A percentile compares a stretch with the other conserved stretches of the same genome.
Conservation (phyloP, 208 protist species). For the Leishmania martiniquensis region DNA sequence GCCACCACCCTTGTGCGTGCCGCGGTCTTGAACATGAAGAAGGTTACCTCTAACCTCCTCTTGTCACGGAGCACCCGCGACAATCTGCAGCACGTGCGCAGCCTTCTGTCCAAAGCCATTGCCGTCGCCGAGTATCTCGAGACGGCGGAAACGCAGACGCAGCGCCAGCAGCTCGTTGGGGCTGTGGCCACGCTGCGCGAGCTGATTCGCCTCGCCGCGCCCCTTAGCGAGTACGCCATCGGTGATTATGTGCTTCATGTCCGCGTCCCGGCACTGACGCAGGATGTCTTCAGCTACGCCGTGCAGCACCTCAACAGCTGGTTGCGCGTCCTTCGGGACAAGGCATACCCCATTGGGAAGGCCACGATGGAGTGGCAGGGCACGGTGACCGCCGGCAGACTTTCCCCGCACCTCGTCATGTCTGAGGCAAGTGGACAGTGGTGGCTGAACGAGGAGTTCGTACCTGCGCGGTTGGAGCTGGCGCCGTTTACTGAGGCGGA, state of each 20-base stretch:
- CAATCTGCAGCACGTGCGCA: conserved; percentile 62
- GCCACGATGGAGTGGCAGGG: conserved; percentile 74
- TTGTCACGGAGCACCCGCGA: conserved; percentile 62
- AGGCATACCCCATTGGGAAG: conserved; percentile 63
- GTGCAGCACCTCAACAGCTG: conserved; percentile 84
- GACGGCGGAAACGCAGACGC: conserved; percentile 74
- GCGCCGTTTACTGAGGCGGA: conserved; percentile 60
- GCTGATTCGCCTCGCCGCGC: conserved; percentile 65
- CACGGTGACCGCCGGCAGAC: conserved; percentile 42
- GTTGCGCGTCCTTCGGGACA: conserved; percentile 75
- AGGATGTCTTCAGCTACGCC: conserved; percentile 68
- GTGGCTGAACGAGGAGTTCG: conserved; percentile 67
- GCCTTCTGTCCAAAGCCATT: conserved; percentile 52
- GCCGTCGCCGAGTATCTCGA: conserved; percentile 84
- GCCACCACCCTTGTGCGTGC: conserved; percentile 68
- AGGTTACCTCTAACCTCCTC: conserved; percentile 64
- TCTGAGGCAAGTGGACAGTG: conserved; percentile 58
- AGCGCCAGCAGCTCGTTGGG: conserved; percentile 74
- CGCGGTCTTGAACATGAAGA: conserved; percentile 81
- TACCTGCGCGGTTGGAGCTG: conserved; percentile 46
- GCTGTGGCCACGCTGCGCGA: conserved; percentile 75
- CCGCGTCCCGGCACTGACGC: conserved; percentile 69
- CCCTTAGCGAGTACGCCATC: conserved; percentile 76
- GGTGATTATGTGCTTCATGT: conserved; percentile 87
- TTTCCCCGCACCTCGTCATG: conserved; percentile 53